Evolutionary conservation across 495 filamentous ascomycete species (phyloP).

Genomic region (Aspergillus bridgeri): DNA sequence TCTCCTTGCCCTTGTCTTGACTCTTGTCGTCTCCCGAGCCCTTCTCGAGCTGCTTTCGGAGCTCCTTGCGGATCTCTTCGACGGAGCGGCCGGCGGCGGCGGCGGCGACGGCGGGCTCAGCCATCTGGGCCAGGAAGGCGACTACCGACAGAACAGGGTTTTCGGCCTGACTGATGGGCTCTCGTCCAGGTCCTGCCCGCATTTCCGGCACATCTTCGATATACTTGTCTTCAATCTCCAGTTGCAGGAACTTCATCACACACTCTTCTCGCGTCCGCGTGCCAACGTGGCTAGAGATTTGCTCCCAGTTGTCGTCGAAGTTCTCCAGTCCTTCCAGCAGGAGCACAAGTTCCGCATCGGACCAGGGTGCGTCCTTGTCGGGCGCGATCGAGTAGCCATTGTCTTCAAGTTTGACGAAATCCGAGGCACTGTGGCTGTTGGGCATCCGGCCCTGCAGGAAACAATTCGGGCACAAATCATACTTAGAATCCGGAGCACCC

Average conservation of each 20-base stretch:
- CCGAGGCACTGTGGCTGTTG: slow-evolving; percentile 60
- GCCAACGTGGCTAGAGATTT: slow-evolving; percentile 85
- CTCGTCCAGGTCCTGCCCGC: slow-evolving; percentile 64
- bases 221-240: slow-evolving; percentile 89
- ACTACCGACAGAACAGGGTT: slow-evolving; percentile 96
- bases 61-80: slow-evolving; percentile 73
- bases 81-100: slow-evolving; percentile 83
- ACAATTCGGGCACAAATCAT: slow-evolving; percentile 86
- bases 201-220: slow-evolving; percentile 69
- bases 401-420: slow-evolving; percentile 87
- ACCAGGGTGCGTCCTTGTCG: slow-evolving; percentile 83
- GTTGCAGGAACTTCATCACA: slow-evolving; percentile 88
- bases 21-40: slow-evolving; percentile 31
- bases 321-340: slow-evolving; percentile 86
- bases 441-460: slow-evolving; percentile 80
- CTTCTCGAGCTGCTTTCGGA: slow-evolving; percentile 70
- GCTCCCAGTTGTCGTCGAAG: slow-evolving; percentile 92
- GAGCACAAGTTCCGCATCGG: slow-evolving; percentile 78
- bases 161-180: slow-evolving; percentile 84
- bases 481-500: slow-evolving; percentile 59
- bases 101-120: slow-evolving; percentile 82
- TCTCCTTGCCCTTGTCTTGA: slow-evolving; percentile 50
- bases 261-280: slow-evolving; percentile 94
- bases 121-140: slow-evolving; percentile 83
- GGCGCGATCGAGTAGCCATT: slow-evolving; percentile 67